phyloP scores from a whole-genome alignment of 345 rosid genomes.

The Balakata baccata region DNA sequence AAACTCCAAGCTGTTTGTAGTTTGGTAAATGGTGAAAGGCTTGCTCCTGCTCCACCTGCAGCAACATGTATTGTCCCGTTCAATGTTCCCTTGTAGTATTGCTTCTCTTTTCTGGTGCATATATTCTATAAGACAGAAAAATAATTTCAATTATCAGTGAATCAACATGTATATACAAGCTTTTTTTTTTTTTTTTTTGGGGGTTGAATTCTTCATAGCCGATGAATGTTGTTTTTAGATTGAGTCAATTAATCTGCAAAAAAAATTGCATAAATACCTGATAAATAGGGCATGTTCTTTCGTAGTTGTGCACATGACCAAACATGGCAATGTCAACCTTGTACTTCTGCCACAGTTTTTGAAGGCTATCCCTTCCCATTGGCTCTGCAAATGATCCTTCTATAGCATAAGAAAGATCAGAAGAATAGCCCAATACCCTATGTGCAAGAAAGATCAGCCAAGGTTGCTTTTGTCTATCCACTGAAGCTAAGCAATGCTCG shows the following conservation, averaged over 20 bases:
- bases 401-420: conserved; percentile 41
- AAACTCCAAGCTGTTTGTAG: conserved; percentile 55
- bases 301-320: conserved; percentile 44
- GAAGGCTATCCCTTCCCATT: conserved; percentile 65
- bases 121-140: conserved; percentile 40
- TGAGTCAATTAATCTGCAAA: background rate
- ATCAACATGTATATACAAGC: background rate
- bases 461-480: conserved; percentile 64
- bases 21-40: conserved; percentile 45
- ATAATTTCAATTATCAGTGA: background rate
- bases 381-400: conserved; percentile 66
- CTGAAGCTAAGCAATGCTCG: conserved; percentile 64
- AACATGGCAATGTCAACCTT: conserved; percentile 70
- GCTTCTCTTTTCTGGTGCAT: conserved; percentile 52
- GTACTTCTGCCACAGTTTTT: conserved; percentile 74
- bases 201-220: no score
- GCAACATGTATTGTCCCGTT: conserved; percentile 71
- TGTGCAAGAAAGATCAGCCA: conserved; percentile 76
- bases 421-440: conserved; percentile 66
- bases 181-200: no score
- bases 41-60: conserved; percentile 75
- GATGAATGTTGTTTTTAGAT: background rate
- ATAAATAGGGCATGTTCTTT: conserved; percentile 5
- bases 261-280: background rate
- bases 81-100: conserved; percentile 39